Conservation (phyloP, 129 eudicot genomes). For the Chrysanthemum makinoi region DNA sequence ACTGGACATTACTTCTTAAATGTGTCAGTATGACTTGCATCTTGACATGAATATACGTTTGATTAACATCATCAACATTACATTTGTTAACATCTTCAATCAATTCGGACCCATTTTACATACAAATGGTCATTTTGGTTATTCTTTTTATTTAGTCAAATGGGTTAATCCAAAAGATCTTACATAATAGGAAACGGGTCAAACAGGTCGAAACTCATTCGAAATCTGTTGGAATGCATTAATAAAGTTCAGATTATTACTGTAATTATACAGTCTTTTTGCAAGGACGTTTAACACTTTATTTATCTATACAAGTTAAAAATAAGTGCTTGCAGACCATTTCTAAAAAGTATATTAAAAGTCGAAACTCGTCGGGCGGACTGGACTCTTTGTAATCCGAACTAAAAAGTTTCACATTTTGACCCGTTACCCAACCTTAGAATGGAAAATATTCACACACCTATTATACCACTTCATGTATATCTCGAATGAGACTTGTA, state of each 20-base stretch:
- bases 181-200: not conserved
- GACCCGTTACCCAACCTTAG: too few relatives aligned
- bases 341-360: not conserved
- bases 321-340: not conserved
- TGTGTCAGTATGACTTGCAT: constrained; percentile 11
- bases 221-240: not conserved
- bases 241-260: too few relatives aligned
- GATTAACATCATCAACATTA: not conserved
- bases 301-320: not conserved
- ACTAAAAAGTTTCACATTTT: too few relatives aligned
- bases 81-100: not conserved
- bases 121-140: not conserved
- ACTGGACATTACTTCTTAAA: constrained; percentile 1
- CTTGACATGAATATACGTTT: not conserved
- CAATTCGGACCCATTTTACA: not conserved
- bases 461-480: too few relatives aligned
- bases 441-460: too few relatives aligned
- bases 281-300: not conserved
- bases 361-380: not conserved
- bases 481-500: too few relatives aligned
- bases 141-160: not conserved
- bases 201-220: not conserved
- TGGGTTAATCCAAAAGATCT: not conserved
- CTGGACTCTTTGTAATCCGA: too few relatives aligned
- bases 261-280: too few relatives aligned